These are phyloP conservation scores for Prunella vulgaris DNA, from an alignment of 257 asterid genomes.

Conservation along the genomic window DNA sequence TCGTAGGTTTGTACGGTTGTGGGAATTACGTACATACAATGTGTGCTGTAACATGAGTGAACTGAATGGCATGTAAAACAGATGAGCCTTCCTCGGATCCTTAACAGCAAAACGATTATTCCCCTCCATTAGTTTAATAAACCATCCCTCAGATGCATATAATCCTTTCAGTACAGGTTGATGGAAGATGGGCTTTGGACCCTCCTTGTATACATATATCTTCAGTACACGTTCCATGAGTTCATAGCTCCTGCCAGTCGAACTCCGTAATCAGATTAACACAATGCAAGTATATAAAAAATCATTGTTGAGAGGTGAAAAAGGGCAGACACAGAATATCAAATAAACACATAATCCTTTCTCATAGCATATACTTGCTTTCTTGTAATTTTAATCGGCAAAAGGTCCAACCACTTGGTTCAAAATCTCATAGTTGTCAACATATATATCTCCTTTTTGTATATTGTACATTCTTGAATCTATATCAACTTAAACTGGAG, in stretches of 20 bases:
- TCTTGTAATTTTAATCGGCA: too few species aligned
- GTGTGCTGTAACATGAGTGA: slow-evolving; percentile 59
- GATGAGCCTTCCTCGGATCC: slow-evolving; percentile 77
- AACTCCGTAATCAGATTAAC: neutral
- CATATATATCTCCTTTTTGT: too few species aligned
- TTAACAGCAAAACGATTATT: slow-evolving; percentile 60
- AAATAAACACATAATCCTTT: too few species aligned
- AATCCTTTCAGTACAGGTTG: slow-evolving; percentile 73
- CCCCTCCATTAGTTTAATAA: slow-evolving; percentile 90
- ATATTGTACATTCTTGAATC: too few species aligned
- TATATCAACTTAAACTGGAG: neutral
- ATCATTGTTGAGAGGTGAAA: neutral
- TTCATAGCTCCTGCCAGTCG: slow-evolving; percentile 69
- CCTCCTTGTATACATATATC: slow-evolving; percentile 71
- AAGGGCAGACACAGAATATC: neutral
- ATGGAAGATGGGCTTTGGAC: slow-evolving; percentile 84
- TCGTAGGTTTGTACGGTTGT: slow-evolving; percentile 66
- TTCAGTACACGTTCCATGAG: slow-evolving; percentile 75
- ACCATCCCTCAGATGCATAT: slow-evolving; percentile 97
- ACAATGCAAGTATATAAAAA: neutral
- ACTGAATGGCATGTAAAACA: slow-evolving; percentile 91
- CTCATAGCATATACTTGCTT: too few species aligned
- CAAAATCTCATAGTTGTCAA: too few species aligned
- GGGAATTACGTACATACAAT: slow-evolving; percentile 69
- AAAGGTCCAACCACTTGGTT: too few species aligned